A percentile compares a stretch with the other conserved stretches of the same genome.
These are phyloP conservation scores for Histomonas meleagridis DNA, from an alignment of 208 protist species.

Conservation along the genomic window DNA sequence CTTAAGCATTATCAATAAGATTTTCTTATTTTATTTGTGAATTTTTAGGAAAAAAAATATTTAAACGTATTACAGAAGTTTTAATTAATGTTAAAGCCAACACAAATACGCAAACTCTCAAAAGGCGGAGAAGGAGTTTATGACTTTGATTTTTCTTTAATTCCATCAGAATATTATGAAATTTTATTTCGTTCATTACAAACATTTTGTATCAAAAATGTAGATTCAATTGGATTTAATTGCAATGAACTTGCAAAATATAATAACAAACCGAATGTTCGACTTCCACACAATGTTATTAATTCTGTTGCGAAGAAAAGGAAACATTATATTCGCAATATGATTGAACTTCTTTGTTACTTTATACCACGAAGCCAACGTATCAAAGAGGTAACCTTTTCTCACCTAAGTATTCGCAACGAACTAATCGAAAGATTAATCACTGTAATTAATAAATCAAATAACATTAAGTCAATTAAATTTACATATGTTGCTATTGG, in stretches of 20 bases:
- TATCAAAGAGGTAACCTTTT: not conserved
- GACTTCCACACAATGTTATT: not conserved
- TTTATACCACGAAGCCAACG: not conserved
- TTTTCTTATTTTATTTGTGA: too few species aligned
- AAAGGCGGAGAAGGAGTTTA: not conserved
- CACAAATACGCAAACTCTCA: too few species aligned
- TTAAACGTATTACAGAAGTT: too few species aligned
- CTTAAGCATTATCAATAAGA: too few species aligned
- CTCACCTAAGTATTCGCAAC: not conserved
- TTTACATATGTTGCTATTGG: not conserved
- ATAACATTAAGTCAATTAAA: not conserved
- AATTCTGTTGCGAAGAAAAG: not conserved
- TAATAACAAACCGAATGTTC: not conserved
- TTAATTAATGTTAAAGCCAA: too few species aligned
- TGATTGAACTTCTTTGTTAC: not conserved
- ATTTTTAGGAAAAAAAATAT: too few species aligned
- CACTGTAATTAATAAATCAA: not conserved
- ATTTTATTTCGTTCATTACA: not conserved
- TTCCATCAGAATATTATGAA: not conserved
- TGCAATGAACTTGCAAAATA: not conserved
- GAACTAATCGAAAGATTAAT: not conserved
- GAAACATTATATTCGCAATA: not conserved
- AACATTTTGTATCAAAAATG: not conserved
- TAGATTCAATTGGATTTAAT: not conserved
- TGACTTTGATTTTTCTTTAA: not conserved